Base-by-base conservation (phyloP, 495 filamentous ascomycete species). In the Terfezia boudieri region DNA sequence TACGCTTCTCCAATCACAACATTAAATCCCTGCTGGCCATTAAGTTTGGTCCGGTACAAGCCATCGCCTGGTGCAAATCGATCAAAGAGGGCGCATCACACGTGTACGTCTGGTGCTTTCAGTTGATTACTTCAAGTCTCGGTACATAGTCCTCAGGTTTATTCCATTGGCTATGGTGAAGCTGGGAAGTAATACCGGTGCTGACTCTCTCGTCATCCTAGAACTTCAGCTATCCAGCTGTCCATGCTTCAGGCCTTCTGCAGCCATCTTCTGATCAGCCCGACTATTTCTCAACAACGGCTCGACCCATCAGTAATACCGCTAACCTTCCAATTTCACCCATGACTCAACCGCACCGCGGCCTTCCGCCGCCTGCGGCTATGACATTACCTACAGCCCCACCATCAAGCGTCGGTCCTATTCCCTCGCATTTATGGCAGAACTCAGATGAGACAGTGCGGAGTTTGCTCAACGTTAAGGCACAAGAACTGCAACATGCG, bases 401-500 rank as follows among this genome's bases (percentile, higher is more conserved):
- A 60, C 71, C 71, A 56, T 69, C 75, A 60, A 72, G 73, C 48
- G 68, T 75, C 48, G 70, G 90, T 49, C 84, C 84, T 10, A 73
- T 78, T 12, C 76, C 86, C 12, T 83, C 86, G 9, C 67, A 74
- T 48, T 76, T 76, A 70, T 85, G 82, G 75, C 78, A 83, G 61
- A 75, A 74, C 55, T 74, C 79, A 37, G 86, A 94, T 58, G 82
- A 89, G 37, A 76, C 81, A 20, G 82, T 86, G 81, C 78, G 79
- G 55, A 78, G 74, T 57, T 95, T 84, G 86, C 72, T 94, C 3
- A 65, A 74, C 50, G 83, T 86, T 12, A 92, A 84, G 69, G 73
- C 78, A 2, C 89, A 95, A 67, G 89, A 94, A 59, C 85, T 90
- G 56, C 77, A 76, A 57, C 77, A 82, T 60, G 83, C 72, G 63